phyloP scores from a whole-genome alignment of 2,329 filamentous ascomycete species.

The Talaromyces sp. region DNA sequence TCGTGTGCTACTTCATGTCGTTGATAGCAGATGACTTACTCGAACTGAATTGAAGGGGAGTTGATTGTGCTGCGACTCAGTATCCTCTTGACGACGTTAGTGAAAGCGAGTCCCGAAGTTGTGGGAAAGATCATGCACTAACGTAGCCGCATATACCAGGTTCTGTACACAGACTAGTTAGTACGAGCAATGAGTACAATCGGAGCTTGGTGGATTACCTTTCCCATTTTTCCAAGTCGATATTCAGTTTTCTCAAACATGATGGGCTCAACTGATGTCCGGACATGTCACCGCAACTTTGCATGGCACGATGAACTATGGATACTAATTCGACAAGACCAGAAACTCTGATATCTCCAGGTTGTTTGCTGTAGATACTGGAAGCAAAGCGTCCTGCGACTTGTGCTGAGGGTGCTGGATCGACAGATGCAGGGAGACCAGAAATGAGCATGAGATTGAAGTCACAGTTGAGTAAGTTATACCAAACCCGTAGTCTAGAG shows the following conservation, averaged over 20 bases:
- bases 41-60: constrained; percentile 25
- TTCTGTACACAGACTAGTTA: background rate
- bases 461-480: constrained; percentile 26
- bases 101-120: background rate
- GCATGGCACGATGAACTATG: constrained; percentile 22
- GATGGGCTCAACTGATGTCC: constrained; percentile 20
- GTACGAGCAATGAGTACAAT: background rate
- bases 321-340: constrained; percentile 24
- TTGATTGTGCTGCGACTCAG: constrained; percentile 23
- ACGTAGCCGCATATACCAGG: constrained; percentile 8
- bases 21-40: constrained; percentile 12
- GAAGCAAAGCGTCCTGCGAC: constrained; percentile 20
- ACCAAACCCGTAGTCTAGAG: constrained; percentile 22
- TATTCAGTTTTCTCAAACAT: constrained; percentile 21
- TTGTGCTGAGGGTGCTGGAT: constrained; percentile 20
- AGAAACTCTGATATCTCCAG: constrained; percentile 22
- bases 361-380: constrained; percentile 19
- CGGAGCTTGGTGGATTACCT: constrained; percentile 15
- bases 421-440: constrained; percentile 23
- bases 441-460: constrained; percentile 26
- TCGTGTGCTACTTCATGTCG: background rate
- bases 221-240: constrained; percentile 24
- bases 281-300: constrained; percentile 22
- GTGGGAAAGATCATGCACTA: background rate
- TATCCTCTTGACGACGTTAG: constrained; percentile 17